Evolutionary conservation across 805 yeast species (phyloP), one percentile per base, ranked within the genome.

Genomic region (Nakazawaea molendinolei): DNA sequence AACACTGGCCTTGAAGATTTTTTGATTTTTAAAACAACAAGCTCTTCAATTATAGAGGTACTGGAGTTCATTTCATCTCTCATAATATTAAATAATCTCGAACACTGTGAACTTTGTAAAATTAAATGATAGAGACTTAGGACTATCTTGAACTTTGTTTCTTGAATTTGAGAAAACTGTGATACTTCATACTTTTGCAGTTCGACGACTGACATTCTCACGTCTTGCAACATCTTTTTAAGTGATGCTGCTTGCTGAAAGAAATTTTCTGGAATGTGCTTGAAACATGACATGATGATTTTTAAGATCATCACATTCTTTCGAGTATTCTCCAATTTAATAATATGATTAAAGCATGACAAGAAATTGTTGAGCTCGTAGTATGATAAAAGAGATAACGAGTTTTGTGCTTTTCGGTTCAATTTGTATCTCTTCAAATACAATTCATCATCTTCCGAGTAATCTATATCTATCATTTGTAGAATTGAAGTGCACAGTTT

Each of bases 261-360:
- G 20, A 8, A 19, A n/a, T 8, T 10, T 5, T 19, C 10, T 2
- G 36, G 25, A 16, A 28, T 8, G 10, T 15, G 5, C 12, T 34
- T 22, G 28, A 34, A 34, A 21, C n/a, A 13, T 6, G 27, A 10
- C 31, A 34, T 28, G 4, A 34, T 28, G n/a, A 28, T n/a, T 28
- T 28, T 34, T 23, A 34, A 28, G 5, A 28, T 17, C 23, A 20
- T 6, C 5, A 22, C 19, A 23, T 34, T 34, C 23, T 34, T 28
- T 12, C 3, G 16, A n/a, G 27, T 15, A 23, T 34, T 28, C 9
- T 28, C 25, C 21, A 22, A 28, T n/a, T 34, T 27, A 17, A 34
- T n/a, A 13, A 34, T 8, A 28, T 28, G 28, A 8, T 16, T 22
- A 18, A 34, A 34, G n/a, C 23, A 19, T 6, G 16, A 6, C 8